Evolutionary conservation across 805 yeast genomes (phyloP).

Genomic region (Zygosaccharomyces bisporus): DNA sequence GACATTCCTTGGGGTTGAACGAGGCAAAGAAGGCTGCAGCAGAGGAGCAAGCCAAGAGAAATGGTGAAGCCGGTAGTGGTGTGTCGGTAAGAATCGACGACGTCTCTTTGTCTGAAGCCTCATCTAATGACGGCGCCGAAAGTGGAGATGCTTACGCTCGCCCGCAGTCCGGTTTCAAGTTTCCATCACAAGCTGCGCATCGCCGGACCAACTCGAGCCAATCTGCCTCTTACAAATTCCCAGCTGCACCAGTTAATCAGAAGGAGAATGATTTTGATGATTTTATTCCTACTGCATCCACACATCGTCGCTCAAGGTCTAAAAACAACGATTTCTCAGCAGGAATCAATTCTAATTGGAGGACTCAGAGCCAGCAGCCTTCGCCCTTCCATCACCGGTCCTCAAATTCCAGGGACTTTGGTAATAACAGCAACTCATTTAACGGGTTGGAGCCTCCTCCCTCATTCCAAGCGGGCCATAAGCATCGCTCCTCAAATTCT

Average conservation of each 20-base stretch:
- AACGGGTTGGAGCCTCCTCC: slow-evolving; percentile 36
- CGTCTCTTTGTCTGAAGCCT: slow-evolving; percentile 8
- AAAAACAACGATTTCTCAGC: slow-evolving; percentile 29
- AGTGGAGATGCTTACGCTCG: slow-evolving; percentile 10
- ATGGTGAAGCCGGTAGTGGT: slow-evolving; percentile 20
- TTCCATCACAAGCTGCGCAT: slow-evolving; percentile 30
- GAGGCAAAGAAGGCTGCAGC: slow-evolving; percentile 99
- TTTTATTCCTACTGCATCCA: slow-evolving; percentile 28
- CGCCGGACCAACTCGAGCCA: slow-evolving; percentile 32
- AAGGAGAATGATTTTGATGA: slow-evolving; percentile 30
- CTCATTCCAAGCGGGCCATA: slow-evolving; percentile 72
- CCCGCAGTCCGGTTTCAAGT: slow-evolving; percentile 27
- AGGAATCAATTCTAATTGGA: slow-evolving; percentile 61
- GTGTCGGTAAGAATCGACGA: slow-evolving; percentile 26
- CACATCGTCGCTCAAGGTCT: slow-evolving; percentile 33
- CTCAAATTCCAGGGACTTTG: slow-evolving; percentile 27
- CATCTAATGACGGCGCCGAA: slow-evolving; percentile 9
- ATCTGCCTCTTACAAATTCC: slow-evolving; percentile 62
- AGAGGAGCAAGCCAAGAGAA: slow-evolving; percentile 71
- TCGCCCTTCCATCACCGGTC: slow-evolving; percentile 37
- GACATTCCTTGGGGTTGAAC: slow-evolving; percentile 86
- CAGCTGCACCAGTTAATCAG: slow-evolving; percentile 40
- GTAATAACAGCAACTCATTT: slow-evolving; percentile 15
- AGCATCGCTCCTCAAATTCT: slow-evolving; percentile 68
- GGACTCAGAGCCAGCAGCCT: slow-evolving; percentile 47